Conservation (phyloP, 352 stramenopile genomes). For the Pythium rishiriense region DNA sequence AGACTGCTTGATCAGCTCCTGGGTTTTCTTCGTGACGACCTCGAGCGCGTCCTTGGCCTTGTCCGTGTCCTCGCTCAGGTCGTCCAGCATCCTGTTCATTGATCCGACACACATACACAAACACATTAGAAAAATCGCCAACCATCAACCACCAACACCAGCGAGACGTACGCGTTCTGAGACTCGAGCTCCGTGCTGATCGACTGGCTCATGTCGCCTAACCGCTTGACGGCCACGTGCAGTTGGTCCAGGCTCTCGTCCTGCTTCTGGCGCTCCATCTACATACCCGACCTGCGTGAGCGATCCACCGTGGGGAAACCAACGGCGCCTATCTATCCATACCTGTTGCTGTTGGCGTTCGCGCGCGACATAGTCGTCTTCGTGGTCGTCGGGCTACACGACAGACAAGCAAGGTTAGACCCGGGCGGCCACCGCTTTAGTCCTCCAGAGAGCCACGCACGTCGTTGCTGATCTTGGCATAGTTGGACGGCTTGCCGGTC, state of each 20-base stretch:
- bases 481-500: constrained; percentile 57
- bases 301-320: background rate
- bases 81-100: constrained; percentile 88
- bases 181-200: constrained; percentile 84
- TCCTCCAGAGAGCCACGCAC: constrained; percentile 28
- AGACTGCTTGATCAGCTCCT: constrained; percentile 85
- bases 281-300: background rate
- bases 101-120: constrained; percentile 9
- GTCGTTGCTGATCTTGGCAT: constrained; percentile 73
- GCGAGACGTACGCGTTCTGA: constrained; percentile 67
- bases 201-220: constrained; percentile 78
- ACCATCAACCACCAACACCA: background rate
- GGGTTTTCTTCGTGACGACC: constrained; percentile 81
- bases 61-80: constrained; percentile 63
- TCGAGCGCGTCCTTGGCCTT: constrained; percentile 33
- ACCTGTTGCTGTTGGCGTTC: constrained; percentile 61
- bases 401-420: background rate
- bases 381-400: constrained; percentile 46
- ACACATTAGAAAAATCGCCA: background rate
- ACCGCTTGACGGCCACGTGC: constrained; percentile 73
- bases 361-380: constrained; percentile 57
- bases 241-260: constrained; percentile 82
- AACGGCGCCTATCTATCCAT: background rate
- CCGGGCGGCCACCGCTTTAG: background rate
- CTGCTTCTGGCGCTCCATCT: constrained; percentile 78